Conservation (phyloP, 371 early-diverging fungal species). For the Fennellomyces sp. region DNA sequence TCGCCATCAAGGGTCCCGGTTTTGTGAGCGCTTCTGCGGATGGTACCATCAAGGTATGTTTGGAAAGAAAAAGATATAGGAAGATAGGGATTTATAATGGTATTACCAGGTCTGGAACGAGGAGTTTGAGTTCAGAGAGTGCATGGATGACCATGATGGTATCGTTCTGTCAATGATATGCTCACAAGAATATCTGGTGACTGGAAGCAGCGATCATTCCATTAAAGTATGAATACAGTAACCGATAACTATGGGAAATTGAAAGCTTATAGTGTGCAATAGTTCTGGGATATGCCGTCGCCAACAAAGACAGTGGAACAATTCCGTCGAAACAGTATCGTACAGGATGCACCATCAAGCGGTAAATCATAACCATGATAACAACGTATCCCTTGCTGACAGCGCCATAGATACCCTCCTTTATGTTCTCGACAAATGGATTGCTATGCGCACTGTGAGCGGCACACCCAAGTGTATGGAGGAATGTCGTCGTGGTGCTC, state of each 20-base stretch:
- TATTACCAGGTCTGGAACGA: slow-evolving; percentile 66
- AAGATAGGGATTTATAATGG: background rate
- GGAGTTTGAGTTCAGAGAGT: slow-evolving; percentile 66
- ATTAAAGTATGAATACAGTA: slow-evolving; percentile 51
- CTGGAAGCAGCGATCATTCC: slow-evolving; percentile 70
- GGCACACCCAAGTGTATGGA: slow-evolving; percentile 67
- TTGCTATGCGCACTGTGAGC: slow-evolving; percentile 70
- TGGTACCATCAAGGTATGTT: slow-evolving; percentile 68
- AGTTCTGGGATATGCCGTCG: slow-evolving; percentile 43
- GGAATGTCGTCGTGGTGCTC: slow-evolving; percentile 79
- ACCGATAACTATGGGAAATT: background rate
- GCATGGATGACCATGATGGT: slow-evolving; percentile 63
- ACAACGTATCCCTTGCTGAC: background rate
- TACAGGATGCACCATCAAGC: slow-evolving; percentile 28
- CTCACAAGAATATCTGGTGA: slow-evolving; percentile 60
- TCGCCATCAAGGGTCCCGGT: slow-evolving; percentile 48
- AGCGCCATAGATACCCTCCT: slow-evolving; percentile 52
- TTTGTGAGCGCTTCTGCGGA: slow-evolving; percentile 79
- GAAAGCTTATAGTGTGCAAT: background rate
- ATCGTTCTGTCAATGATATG: slow-evolving; percentile 69
- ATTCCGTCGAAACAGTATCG: slow-evolving; percentile 28
- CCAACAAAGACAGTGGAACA: slow-evolving; percentile 18
- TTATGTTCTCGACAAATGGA: slow-evolving; percentile 72
- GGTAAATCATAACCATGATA: slow-evolving; percentile 9
- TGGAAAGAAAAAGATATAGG: background rate